phyloP scores from a whole-genome alignment of 352 stramenopile species.

The Blastocystis sp. region DNA sequence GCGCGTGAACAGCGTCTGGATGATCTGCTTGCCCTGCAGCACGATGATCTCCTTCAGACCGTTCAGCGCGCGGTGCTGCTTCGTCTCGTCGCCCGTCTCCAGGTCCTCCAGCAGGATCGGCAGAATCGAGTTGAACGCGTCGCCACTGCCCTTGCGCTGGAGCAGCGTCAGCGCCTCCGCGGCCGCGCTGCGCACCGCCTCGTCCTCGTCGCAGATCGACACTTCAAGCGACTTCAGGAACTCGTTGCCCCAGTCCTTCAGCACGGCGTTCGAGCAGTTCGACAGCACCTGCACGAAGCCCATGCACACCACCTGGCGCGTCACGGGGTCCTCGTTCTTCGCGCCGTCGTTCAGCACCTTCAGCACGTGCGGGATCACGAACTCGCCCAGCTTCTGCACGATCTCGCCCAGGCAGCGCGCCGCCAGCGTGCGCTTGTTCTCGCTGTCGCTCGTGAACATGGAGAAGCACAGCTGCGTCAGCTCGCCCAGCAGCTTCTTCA shows the following conservation, averaged over 20 bases:
- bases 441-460: constrained; percentile 87
- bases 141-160: constrained; percentile 90
- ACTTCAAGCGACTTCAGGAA: constrained; percentile 95
- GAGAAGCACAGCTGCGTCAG: constrained; percentile 93
- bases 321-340: constrained; percentile 80
- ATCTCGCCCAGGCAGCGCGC: constrained; percentile 95
- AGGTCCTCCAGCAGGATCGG: constrained; percentile 92
- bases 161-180: constrained; percentile 95
- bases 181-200: constrained; percentile 86
- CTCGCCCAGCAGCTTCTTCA: constrained; percentile 94
- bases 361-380: constrained; percentile 96
- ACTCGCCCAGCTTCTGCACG: constrained; percentile 97
- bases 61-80: constrained; percentile 86
- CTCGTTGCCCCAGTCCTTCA: constrained; percentile 94
- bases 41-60: constrained; percentile 95
- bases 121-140: constrained; percentile 94
- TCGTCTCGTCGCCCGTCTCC: constrained; percentile 80
- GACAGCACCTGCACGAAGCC: constrained; percentile 94
- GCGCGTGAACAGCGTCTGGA: constrained; percentile 94
- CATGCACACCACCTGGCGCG: constrained; percentile 86
- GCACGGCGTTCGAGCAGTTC: constrained; percentile 90
- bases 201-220: constrained; percentile 91
- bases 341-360: constrained; percentile 94
- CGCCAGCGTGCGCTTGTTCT: constrained; percentile 87
- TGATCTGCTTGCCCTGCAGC: constrained; percentile 90